These are phyloP conservation scores for Thelephora terrestris DNA, from an alignment of 1,284 basidiomycete species.

Conservation along the genomic window DNA sequence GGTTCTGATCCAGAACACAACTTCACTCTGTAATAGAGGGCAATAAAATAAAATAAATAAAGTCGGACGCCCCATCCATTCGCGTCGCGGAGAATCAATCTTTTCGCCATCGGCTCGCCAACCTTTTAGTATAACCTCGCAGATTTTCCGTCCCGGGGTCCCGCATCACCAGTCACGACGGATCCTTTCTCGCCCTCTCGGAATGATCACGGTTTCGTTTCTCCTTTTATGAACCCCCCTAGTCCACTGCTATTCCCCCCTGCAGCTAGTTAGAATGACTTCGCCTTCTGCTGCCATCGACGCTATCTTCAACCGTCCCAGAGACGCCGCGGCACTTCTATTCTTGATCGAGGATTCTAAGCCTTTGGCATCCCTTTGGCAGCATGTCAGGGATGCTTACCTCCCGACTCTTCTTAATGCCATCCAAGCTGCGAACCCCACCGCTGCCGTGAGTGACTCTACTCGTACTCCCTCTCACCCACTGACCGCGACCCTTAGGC, in stretches of 20 bases:
- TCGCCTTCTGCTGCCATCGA: conserved; percentile 12
- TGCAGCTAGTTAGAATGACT: conserved; percentile 14
- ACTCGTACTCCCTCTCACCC: background rate
- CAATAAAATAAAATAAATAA: no score
- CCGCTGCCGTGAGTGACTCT: conserved; percentile 24
- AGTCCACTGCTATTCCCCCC: conserved; percentile 12
- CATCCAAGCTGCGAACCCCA: conserved; percentile 28
- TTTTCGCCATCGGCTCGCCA: conserved; percentile 1
- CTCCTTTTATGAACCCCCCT: conserved; percentile 12
- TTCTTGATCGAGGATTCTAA: conserved; percentile 56
- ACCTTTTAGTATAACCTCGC: background rate
- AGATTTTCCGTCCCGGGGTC: background rate
- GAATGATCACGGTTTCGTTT: conserved; percentile 13
- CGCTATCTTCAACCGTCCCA: conserved; percentile 27
- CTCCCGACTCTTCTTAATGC: conserved; percentile 38
- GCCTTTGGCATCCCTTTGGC: conserved; percentile 39
- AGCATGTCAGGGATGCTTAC: conserved; percentile 43
- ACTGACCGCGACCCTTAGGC: background rate
- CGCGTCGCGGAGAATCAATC: background rate
- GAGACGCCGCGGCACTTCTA: conserved; percentile 36
- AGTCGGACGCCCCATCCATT: background rate
- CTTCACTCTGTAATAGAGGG: background rate
- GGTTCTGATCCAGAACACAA: conserved; percentile 1
- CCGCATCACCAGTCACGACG: background rate
- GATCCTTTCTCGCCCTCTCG: conserved; percentile 7